phyloP scores from a whole-genome alignment of 129 eudicot species.

The Flaveria robusta region DNA sequence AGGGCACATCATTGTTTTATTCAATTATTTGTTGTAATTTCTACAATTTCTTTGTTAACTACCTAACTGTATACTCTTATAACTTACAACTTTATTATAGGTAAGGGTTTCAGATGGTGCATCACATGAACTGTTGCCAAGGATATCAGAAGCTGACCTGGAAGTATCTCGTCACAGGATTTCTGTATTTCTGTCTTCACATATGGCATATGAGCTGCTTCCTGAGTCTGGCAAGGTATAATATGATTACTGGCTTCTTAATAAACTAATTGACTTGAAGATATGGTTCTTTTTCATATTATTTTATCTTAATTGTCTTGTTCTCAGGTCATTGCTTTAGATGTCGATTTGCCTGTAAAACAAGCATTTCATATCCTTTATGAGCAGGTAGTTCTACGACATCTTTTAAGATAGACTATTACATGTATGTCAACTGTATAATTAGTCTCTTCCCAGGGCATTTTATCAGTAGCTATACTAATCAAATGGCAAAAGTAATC shows the following conservation, averaged over 20 bases:
- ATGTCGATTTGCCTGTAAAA: slow-evolving; percentile 89
- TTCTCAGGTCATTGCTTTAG: slow-evolving; percentile 79
- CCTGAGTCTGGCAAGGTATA: slow-evolving; percentile 94
- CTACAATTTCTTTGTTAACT: slow-evolving; percentile 14
- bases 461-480: not conserved
- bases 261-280: not conserved
- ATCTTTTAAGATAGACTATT: slow-evolving; percentile 20
- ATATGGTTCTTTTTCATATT: slow-evolving; percentile 2
- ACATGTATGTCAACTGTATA: not conserved
- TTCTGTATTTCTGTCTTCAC: slow-evolving; percentile 64
- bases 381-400: slow-evolving; percentile 67
- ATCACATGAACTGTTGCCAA: slow-evolving; percentile 52
- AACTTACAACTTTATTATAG: slow-evolving; percentile 33
- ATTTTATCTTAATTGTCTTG: not conserved
- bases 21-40: slow-evolving; percentile 11
- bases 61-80: not conserved
- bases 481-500: not conserved
- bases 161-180: slow-evolving; percentile 71
- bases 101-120: slow-evolving; percentile 67
- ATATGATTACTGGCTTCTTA: slow-evolving; percentile 15
- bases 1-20: slow-evolving; percentile 18
- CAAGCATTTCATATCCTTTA: slow-evolving; percentile 93
- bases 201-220: slow-evolving; percentile 81
- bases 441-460: not conserved
- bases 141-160: slow-evolving; percentile 67